phyloP scores from a whole-genome alignment of 768 basidiomycete species.

The Termitomyces sp. region DNA sequence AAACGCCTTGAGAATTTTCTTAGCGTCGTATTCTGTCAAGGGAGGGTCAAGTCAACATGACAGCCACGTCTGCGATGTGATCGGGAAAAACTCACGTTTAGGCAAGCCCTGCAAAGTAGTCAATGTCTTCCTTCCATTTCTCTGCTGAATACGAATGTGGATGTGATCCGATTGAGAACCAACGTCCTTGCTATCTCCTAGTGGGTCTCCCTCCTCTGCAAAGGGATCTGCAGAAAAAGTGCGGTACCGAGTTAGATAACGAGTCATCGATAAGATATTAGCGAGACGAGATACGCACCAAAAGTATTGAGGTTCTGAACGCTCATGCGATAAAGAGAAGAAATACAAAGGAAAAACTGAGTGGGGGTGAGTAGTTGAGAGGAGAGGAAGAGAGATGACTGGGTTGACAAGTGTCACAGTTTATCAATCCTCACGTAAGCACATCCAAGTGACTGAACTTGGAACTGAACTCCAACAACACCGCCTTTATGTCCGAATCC shows the following conservation, averaged over 20 bases:
- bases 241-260: slow-evolving; percentile 6
- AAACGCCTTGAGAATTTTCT: slow-evolving; percentile 98
- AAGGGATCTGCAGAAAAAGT: slow-evolving; percentile 73
- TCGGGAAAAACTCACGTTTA: slow-evolving; percentile 57
- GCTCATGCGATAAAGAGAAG: slow-evolving; percentile 81
- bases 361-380: slow-evolving; percentile 35
- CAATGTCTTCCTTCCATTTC: slow-evolving; percentile 98
- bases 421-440: slow-evolving; percentile 26
- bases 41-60: not conserved
- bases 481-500: slow-evolving; percentile 20
- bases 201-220: slow-evolving; percentile 89
- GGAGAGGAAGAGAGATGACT: slow-evolving; percentile 20
- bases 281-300: slow-evolving; percentile 46
- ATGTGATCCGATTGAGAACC: slow-evolving; percentile 83
- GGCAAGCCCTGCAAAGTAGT: slow-evolving; percentile 96
- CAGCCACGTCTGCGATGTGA: not conserved
- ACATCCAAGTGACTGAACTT: slow-evolving; percentile 1
- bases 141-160: slow-evolving; percentile 97
- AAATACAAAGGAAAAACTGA: slow-evolving; percentile 43
- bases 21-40: slow-evolving; percentile 84
- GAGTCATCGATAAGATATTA: slow-evolving; percentile 19
- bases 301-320: slow-evolving; percentile 87
- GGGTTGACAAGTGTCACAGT: slow-evolving; percentile 15
- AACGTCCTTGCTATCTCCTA: slow-evolving; percentile 70
- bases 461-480: slow-evolving; percentile 9